Evolutionary conservation across 2,329 filamentous ascomycete genomes (phyloP).

Genomic region (Epichloe scottii): DNA sequence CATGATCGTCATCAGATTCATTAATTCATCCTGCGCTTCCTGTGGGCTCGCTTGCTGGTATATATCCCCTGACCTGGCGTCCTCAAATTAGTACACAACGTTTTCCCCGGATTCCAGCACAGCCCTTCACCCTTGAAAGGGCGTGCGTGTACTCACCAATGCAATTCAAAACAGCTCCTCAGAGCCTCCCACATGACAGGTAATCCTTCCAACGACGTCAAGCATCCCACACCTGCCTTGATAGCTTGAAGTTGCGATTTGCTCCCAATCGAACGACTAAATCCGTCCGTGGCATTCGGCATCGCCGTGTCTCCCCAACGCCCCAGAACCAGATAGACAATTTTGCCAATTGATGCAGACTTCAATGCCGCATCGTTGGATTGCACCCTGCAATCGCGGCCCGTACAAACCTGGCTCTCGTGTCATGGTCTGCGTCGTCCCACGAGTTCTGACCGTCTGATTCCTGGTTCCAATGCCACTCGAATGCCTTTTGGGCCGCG

Average conservation of each 20-base stretch:
- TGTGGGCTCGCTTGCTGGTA: conserved; percentile 32
- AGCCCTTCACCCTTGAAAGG: too few relatives aligned
- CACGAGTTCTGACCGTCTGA: conserved; percentile 36
- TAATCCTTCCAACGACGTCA: conserved; percentile 39
- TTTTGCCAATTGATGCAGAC: conserved; percentile 40
- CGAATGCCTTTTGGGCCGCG: conserved; percentile 63
- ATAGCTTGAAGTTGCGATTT: conserved; percentile 47
- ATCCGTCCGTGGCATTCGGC: conserved; percentile 25
- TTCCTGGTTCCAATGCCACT: conserved; percentile 58
- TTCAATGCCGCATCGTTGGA: conserved; percentile 35
- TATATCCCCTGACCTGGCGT: conserved; percentile 32
- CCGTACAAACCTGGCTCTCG: conserved; percentile 43
- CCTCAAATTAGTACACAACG: too few relatives aligned
- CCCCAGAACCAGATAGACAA: conserved; percentile 53
- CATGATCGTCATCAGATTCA: conserved; percentile 51
- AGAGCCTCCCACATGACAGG: conserved; percentile 39
- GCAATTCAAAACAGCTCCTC: conserved; percentile 34
- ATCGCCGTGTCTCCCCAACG: conserved; percentile 59
- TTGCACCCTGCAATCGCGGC: conserved; percentile 33
- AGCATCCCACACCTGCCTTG: conserved; percentile 37
- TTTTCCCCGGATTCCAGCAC: neutral
- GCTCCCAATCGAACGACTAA: conserved; percentile 38
- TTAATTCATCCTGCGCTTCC: conserved; percentile 45
- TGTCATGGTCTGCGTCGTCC: conserved; percentile 49
- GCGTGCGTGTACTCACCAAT: conserved; percentile 30